Evolutionary conservation across 805 yeast genomes (phyloP), one percentile per base, ranked within the genome.

Genomic region (Candida nemodendra): DNA sequence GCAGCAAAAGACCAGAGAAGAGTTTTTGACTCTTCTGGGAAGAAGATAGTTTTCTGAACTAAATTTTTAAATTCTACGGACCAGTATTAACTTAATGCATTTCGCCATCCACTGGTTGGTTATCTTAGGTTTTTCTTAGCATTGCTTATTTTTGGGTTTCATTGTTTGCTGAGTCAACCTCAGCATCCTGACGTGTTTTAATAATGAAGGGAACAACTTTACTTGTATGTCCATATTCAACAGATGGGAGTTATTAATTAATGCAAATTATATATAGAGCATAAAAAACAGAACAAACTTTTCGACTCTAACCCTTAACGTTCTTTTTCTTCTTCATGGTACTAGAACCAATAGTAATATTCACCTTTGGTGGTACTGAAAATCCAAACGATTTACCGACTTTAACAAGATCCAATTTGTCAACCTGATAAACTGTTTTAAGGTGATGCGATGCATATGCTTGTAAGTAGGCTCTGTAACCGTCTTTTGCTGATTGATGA

Each of bases 311-410:
- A 21, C 24, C 11, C 24, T 11, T 21, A 21, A 21, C 24, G 7
- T 21, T 21, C 24, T 41, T 40, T 37, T 31, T 36, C 40, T 37
- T 42, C 37, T 57, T 56, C n/a, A 57, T 44, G 5, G 53, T 50
- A 61, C 96, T 85, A 32, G 96, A 88, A 17, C 98, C 98, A 52
- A 93, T 89, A 27, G 95, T 82, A 47, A 93, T 89, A 59, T 93
- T 93, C 38, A 93, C 99, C 69, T 89, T 89, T 48, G 99, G 99
- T 33, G 99, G 98, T 18, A 87, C 82, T 26, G 81, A 80, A 67
- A 93, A 93, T 8, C 99, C 99, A 63, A 86, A 93, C 11, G 95
- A 84, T 62, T 83, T 86, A 38, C 97, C 99, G 21, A 93, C 97
- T 68, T 91, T 93, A 24, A 81, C 91, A 47, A 93, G 70, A 62